Percentiles rank a stretch among this genome's conserved stretches.
Evolutionary conservation across 495 filamentous ascomycete species (phyloP).

Genomic region (Tirmania nivea): DNA sequence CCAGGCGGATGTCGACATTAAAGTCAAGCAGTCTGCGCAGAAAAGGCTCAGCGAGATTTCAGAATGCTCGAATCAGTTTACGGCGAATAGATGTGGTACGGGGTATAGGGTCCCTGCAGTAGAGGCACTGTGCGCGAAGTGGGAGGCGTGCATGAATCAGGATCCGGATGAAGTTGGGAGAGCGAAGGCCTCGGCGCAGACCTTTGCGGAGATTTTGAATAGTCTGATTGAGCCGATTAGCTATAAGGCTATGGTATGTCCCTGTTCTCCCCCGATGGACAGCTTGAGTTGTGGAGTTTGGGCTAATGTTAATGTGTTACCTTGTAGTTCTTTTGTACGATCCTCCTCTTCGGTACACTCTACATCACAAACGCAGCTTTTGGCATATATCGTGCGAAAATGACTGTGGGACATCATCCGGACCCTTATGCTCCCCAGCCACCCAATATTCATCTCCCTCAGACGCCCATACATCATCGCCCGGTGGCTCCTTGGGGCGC

Average conservation of each 20-base stretch:
- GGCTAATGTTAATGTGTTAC: slow-evolving; percentile 1
- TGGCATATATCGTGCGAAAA: background rate
- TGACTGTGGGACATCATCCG: background rate
- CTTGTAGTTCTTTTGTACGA: slow-evolving; percentile 6
- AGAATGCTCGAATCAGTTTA: slow-evolving; percentile 43
- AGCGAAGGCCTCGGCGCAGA: slow-evolving; percentile 46
- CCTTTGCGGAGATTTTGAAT: slow-evolving; percentile 64
- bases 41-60: slow-evolving; percentile 52
- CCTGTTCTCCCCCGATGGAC: background rate
- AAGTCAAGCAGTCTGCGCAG: slow-evolving; percentile 37
- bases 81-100: slow-evolving; percentile 48
- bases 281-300: slow-evolving; percentile 1
- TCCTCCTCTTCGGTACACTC: slow-evolving; percentile 5
- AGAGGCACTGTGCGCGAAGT: slow-evolving; percentile 46
- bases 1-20: slow-evolving; percentile 50
- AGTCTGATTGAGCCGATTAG: slow-evolving; percentile 48
- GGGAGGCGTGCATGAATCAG: slow-evolving; percentile 68
- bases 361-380: slow-evolving; percentile 13
- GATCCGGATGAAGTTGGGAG: slow-evolving; percentile 44
- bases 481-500: too few relatives aligned
- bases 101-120: slow-evolving; percentile 47
- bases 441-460: background rate
- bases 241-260: slow-evolving; percentile 47
- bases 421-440: background rate
- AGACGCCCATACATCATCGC: too few relatives aligned